A percentile compares a stretch with the other conserved stretches of the same genome.
These are phyloP conservation scores for Aspergillus pseudonomiae DNA, from an alignment of 2,329 filamentous ascomycete genomes.

Conservation along the genomic window DNA sequence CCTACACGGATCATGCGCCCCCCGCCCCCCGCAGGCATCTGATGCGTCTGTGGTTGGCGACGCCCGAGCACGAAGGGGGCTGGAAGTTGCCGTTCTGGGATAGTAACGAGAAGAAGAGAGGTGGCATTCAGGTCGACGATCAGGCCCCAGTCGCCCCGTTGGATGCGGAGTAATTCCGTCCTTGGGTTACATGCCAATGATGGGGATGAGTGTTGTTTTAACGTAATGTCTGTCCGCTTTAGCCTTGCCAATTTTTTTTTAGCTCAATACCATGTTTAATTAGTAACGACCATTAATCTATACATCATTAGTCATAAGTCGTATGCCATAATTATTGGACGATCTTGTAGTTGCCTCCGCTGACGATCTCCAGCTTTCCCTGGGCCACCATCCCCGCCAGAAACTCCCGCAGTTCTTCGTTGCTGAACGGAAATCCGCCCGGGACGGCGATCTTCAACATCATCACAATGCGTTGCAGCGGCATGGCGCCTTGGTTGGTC, in stretches of 20 bases:
- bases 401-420: conserved; percentile 83
- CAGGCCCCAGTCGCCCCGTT: conserved; percentile 73
- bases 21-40: conserved; percentile 74
- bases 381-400: conserved; percentile 75
- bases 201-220: conserved; percentile 5
- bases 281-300: conserved; percentile 1
- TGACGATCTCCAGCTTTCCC: conserved; percentile 67
- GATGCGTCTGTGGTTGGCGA: conserved; percentile 82
- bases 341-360: conserved; percentile 69
- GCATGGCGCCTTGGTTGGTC: conserved; percentile 87
- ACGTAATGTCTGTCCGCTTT: conserved; percentile 11
- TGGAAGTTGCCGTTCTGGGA: conserved; percentile 85
- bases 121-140: conserved; percentile 85
- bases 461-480: conserved; percentile 78
- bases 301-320: conserved; percentile 10
- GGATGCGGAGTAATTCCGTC: conserved; percentile 68
- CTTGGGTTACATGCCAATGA: background rate
- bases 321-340: conserved; percentile 22
- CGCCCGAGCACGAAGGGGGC: conserved; percentile 78
- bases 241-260: conserved; percentile 1
- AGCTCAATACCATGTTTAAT: conserved; percentile 14
- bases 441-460: conserved; percentile 93
- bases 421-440: conserved; percentile 85
- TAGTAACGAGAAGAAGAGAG: conserved; percentile 79
- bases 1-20: conserved; percentile 72